Evolutionary conservation across 1,139 yeast species (phyloP).

Genomic region (Meyerozyma smithsonii): DNA sequence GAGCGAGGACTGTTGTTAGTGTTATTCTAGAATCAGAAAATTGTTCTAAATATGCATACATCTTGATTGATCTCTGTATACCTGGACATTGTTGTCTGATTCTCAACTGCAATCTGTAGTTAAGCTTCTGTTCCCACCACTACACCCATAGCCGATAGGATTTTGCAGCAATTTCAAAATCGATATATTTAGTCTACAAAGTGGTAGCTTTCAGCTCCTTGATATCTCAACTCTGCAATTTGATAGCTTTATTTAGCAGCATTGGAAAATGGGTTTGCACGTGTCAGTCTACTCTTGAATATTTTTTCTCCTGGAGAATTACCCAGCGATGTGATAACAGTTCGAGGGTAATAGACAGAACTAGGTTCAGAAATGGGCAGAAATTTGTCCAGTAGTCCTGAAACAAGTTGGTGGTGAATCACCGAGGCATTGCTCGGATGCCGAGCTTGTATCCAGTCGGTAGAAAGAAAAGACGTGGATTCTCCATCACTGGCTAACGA

Average conservation of each 20-base stretch:
- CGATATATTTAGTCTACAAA: background rate
- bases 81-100: background rate
- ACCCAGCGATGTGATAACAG: no score
- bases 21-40: background rate
- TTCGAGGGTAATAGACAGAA: no score
- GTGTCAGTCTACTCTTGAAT: background rate
- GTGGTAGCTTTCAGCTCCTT: no score
- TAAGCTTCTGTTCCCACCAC: background rate
- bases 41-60: background rate
- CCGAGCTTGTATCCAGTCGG: background rate
- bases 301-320: no score
- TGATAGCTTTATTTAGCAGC: background rate
- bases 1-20: background rate
- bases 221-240: background rate
- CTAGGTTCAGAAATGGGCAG: no score
- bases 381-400: background rate
- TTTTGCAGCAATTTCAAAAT: background rate
- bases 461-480: background rate
- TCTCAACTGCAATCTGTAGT: background rate
- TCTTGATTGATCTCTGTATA: background rate
- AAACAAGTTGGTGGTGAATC: background rate
- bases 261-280: background rate
- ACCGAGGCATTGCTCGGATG: background rate
- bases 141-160: background rate
- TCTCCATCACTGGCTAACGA: background rate